Evolutionary conservation across 2,329 filamentous ascomycete species (phyloP).

Genomic region (Penicillium sp.): DNA sequence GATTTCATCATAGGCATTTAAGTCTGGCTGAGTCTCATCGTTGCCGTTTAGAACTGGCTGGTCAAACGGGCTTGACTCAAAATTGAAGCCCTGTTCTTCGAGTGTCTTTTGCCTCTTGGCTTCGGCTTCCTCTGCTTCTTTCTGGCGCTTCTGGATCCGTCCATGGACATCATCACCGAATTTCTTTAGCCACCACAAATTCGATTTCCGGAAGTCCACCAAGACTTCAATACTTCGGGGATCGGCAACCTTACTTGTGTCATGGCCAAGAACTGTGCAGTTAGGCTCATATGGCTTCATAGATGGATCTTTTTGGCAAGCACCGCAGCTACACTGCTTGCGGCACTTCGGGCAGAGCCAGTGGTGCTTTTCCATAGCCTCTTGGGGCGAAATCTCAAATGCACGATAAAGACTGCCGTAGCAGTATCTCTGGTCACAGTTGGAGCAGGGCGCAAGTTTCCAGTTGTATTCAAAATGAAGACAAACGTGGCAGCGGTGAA

Average conservation of each 20-base stretch:
- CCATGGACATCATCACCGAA: constrained; percentile 50
- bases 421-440: constrained; percentile 77
- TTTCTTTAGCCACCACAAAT: constrained; percentile 75
- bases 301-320: constrained; percentile 67
- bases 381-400: constrained; percentile 84
- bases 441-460: constrained; percentile 78
- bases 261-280: constrained; percentile 82
- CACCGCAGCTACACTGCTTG: constrained; percentile 81
- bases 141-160: constrained; percentile 49
- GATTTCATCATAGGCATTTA: constrained; percentile 18
- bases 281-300: constrained; percentile 81
- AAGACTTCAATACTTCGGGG: constrained; percentile 85
- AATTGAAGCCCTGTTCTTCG: constrained; percentile 46
- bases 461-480: constrained; percentile 75
- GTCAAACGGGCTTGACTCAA: constrained; percentile 24
- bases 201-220: constrained; percentile 87
- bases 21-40: not conserved
- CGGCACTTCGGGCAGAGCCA: constrained; percentile 90
- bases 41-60: not conserved
- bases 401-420: constrained; percentile 91
- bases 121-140: constrained; percentile 49
- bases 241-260: constrained; percentile 87
- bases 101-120: constrained; percentile 46
- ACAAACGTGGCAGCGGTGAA: constrained; percentile 75
- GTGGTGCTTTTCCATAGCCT: constrained; percentile 72